Evolutionary conservation across 305 asterid species (phyloP).

Genomic region (Fraxinus sp.): DNA sequence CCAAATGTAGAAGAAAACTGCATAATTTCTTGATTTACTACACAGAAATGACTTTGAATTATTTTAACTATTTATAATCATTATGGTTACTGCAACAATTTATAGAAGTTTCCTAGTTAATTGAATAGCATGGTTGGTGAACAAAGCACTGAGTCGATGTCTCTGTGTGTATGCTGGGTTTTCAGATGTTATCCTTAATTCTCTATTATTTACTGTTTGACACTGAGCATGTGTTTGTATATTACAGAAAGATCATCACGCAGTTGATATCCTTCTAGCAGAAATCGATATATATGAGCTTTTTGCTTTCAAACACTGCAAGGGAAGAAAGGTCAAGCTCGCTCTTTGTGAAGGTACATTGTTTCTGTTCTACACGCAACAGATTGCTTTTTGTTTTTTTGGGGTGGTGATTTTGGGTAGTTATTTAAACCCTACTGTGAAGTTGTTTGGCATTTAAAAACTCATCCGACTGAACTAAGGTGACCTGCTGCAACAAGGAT

Average conservation of each 20-base stretch:
- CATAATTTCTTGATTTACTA: slow-evolving; percentile 7
- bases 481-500: not conserved
- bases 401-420: not conserved
- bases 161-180: slow-evolving; percentile 5
- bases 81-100: not conserved
- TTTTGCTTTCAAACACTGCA: slow-evolving; percentile 91
- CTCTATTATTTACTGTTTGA: slow-evolving; percentile 23
- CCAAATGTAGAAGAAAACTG: not conserved
- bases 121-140: not conserved
- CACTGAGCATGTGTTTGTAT: slow-evolving; percentile 21
- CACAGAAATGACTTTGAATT: slow-evolving; percentile 1
- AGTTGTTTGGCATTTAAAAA: not conserved
- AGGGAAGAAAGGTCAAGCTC: slow-evolving; percentile 92
- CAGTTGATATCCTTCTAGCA: slow-evolving; percentile 90
- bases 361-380: slow-evolving; percentile 16
- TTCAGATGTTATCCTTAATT: slow-evolving; percentile 5
- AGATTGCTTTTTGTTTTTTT: not conserved
- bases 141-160: not conserved
- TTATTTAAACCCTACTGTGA: not conserved
- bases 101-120: not conserved
- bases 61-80: not conserved
- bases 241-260: slow-evolving; percentile 83
- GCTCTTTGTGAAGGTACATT: slow-evolving; percentile 90
- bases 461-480: not conserved
- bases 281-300: slow-evolving; percentile 98